These are phyloP conservation scores for Phytophthora boehmeriae DNA, from an alignment of 352 stramenopile genomes.

Conservation along the genomic window DNA sequence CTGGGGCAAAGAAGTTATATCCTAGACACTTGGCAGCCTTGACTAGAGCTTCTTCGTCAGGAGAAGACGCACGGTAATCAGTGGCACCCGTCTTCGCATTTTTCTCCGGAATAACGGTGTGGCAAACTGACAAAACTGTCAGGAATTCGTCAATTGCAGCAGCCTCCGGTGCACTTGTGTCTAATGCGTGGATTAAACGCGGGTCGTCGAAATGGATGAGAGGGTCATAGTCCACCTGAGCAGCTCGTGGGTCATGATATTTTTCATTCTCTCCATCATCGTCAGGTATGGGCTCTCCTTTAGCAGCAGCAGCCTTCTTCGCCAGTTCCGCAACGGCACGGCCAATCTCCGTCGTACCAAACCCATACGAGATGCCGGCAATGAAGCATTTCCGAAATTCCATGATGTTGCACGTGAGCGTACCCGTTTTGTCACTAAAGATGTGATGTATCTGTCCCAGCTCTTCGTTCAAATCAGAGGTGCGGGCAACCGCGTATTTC, in stretches of 20 bases:
- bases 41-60: slow-evolving; percentile 94
- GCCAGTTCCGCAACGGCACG: slow-evolving; percentile 58
- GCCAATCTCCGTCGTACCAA: slow-evolving; percentile 82
- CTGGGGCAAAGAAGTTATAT: slow-evolving; percentile 79
- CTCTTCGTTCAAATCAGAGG: slow-evolving; percentile 92
- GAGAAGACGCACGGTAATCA: slow-evolving; percentile 90
- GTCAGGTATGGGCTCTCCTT: slow-evolving; percentile 8
- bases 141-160: slow-evolving; percentile 70
- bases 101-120: slow-evolving; percentile 77
- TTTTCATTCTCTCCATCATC: slow-evolving; percentile 16
- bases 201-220: slow-evolving; percentile 78
- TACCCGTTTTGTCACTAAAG: slow-evolving; percentile 99
- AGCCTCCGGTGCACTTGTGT: slow-evolving; percentile 25
- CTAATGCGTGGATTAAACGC: slow-evolving; percentile 53
- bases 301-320: slow-evolving; percentile 28
- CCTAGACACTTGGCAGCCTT: slow-evolving; percentile 65
- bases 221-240: slow-evolving; percentile 67
- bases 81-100: slow-evolving; percentile 51
- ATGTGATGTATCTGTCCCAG: slow-evolving; percentile 97
- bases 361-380: slow-evolving; percentile 81
- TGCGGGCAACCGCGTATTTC: slow-evolving; percentile 83
- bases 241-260: slow-evolving; percentile 45
- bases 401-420: slow-evolving; percentile 99
- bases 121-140: slow-evolving; percentile 71
- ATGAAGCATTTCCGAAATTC: slow-evolving; percentile 94